These are phyloP conservation scores for Aspergillus brunneoviolaceus DNA, from an alignment of 2,329 filamentous ascomycete genomes.

Conservation along the genomic window DNA sequence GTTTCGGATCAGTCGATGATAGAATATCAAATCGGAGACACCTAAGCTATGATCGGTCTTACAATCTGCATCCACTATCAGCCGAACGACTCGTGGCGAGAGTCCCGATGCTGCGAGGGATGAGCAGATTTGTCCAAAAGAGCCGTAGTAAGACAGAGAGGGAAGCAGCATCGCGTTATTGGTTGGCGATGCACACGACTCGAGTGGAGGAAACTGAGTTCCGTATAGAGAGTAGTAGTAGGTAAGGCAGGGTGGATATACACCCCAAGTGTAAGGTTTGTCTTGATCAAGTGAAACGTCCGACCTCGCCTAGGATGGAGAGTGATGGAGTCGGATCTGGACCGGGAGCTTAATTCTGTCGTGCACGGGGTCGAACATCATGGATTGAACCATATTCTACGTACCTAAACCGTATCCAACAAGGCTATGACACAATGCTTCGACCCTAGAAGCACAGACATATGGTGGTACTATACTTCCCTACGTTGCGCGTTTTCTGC, in stretches of 20 bases:
- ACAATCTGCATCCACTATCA: neutral
- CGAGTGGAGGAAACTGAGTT: neutral
- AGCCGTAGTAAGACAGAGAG: neutral
- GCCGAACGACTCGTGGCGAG: neutral
- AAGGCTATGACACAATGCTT: constrained; percentile 4
- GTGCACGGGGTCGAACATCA: constrained; percentile 5
- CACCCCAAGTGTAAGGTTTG: neutral
- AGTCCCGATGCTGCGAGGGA: too few species aligned
- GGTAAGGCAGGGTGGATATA: neutral
- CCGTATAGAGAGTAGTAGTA: neutral
- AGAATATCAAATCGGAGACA: neutral
- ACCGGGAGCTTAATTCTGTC: constrained; percentile 9
- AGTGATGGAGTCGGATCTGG: constrained; percentile 2
- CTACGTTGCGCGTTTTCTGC: neutral
- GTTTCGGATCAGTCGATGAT: neutral
- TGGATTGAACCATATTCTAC: neutral
- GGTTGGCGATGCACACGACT: neutral
- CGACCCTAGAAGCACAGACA: neutral
- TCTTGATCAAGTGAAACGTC: constrained; percentile 1
- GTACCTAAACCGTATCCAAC: neutral
- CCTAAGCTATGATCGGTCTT: neutral
- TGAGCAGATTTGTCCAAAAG: neutral
- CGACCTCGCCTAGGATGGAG: neutral
- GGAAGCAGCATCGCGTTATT: neutral
- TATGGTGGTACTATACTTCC: neutral